These are phyloP conservation scores for Musa schizocarpa DNA, from an alignment of 176 grass and related monocot genomes.

Conservation along the genomic window DNA sequence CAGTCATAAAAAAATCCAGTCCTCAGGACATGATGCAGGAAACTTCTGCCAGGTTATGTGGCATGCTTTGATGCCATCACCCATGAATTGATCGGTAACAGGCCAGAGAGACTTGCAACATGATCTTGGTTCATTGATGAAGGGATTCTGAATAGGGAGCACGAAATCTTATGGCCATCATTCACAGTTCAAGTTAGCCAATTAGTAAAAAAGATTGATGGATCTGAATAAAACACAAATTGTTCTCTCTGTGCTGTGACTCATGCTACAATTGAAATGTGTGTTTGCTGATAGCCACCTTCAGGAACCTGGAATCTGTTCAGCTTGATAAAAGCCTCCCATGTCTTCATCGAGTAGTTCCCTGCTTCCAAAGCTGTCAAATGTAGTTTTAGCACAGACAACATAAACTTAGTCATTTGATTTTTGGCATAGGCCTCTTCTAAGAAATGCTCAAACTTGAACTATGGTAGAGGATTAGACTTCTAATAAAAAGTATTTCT, in stretches of 20 bases:
- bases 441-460: background rate
- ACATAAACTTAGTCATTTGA: background rate
- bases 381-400: background rate
- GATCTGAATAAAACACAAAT: too few relatives aligned
- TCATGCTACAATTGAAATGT: too few relatives aligned
- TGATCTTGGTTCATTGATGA: too few relatives aligned
- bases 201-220: too few relatives aligned
- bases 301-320: background rate
- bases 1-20: background rate
- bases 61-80: too few relatives aligned
- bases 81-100: too few relatives aligned
- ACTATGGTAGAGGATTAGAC: background rate
- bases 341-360: background rate
- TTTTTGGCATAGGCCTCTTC: background rate
- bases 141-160: too few relatives aligned
- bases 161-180: too few relatives aligned
- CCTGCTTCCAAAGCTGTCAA: background rate
- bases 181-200: too few relatives aligned
- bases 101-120: too few relatives aligned
- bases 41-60: background rate
- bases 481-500: background rate
- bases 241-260: too few relatives aligned
- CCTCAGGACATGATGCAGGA: background rate
- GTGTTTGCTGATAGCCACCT: background rate
- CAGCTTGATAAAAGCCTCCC: background rate